Evolutionary conservation across 176 grass and related monocot genomes (phyloP).

Genomic region (Alloteropsis semialata): DNA sequence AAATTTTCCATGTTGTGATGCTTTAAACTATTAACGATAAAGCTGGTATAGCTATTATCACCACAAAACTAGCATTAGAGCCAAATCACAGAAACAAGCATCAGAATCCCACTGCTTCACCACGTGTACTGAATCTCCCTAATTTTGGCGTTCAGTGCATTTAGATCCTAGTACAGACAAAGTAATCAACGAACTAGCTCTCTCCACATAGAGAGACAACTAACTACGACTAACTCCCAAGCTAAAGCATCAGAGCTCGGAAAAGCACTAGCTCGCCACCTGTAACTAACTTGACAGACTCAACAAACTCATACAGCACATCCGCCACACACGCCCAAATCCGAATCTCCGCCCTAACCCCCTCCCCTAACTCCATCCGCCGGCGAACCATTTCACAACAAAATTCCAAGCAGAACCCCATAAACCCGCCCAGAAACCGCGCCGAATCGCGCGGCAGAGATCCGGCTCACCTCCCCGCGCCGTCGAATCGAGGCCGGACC

Average conservation of each 20-base stretch:
- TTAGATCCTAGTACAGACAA: background rate
- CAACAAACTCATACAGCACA: background rate
- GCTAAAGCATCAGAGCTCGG: background rate
- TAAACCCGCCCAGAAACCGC: conserved; percentile 21
- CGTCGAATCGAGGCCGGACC: conserved; percentile 31
- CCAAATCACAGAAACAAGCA: background rate
- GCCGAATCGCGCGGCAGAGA: conserved; percentile 15
- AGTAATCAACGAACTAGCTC: background rate
- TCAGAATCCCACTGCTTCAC: background rate
- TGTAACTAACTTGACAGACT: background rate
- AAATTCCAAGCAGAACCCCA: conserved; percentile 30
- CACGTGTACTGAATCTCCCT: background rate
- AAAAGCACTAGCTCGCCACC: background rate
- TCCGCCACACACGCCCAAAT: conserved; percentile 9
- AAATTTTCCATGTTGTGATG: background rate
- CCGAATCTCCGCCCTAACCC: conserved; percentile 32
- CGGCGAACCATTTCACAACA: background rate
- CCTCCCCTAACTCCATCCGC: background rate
- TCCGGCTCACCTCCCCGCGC: conserved; percentile 32
- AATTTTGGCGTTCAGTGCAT: background rate
- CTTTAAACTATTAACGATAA: background rate
- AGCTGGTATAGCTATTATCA: background rate
- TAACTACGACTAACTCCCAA: background rate
- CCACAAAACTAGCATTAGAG: background rate
- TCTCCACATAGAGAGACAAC: background rate